Conservation (phyloP, 1,139 yeast genomes). For the Kluyveromyces sp. region DNA sequence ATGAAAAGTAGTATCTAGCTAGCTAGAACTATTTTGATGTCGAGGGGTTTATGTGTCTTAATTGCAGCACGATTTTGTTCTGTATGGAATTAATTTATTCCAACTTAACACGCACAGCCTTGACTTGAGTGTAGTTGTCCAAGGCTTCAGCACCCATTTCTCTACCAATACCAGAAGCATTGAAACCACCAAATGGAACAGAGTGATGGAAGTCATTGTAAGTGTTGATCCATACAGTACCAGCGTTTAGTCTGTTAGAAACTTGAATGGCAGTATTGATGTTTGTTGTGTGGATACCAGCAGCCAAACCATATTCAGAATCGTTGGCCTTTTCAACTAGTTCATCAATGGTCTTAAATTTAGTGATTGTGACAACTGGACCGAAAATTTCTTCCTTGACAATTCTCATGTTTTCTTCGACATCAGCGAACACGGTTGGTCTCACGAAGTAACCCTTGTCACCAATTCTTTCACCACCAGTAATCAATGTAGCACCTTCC, state of each 20-base stretch:
- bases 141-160: slow-evolving; percentile 65
- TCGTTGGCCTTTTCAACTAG: slow-evolving; percentile 55
- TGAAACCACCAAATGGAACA: slow-evolving; percentile 53
- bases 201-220: slow-evolving; percentile 59
- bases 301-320: slow-evolving; percentile 65
- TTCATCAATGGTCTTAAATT: slow-evolving; percentile 57
- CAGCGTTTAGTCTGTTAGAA: slow-evolving; percentile 57
- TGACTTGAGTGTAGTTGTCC: slow-evolving; percentile 56
- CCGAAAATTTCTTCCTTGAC: slow-evolving; percentile 81
- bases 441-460: slow-evolving; percentile 62
- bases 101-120: slow-evolving; percentile 38
- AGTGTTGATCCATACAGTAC: slow-evolving; percentile 51
- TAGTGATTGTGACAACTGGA: slow-evolving; percentile 61
- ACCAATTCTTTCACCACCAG: slow-evolving; percentile 56
- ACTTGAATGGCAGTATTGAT: slow-evolving; percentile 50
- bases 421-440: slow-evolving; percentile 75
- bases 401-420: slow-evolving; percentile 56
- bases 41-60: background rate
- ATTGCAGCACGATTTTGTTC: too few relatives aligned
- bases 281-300: slow-evolving; percentile 60
- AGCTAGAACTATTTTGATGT: too few relatives aligned
- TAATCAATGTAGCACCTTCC: slow-evolving; percentile 53
- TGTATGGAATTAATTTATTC: background rate
- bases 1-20: too few relatives aligned
- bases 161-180: slow-evolving; percentile 64